Base-by-base conservation (phyloP, 192 early-diverging fungal genomes). In the Podila verticillata region DNA sequence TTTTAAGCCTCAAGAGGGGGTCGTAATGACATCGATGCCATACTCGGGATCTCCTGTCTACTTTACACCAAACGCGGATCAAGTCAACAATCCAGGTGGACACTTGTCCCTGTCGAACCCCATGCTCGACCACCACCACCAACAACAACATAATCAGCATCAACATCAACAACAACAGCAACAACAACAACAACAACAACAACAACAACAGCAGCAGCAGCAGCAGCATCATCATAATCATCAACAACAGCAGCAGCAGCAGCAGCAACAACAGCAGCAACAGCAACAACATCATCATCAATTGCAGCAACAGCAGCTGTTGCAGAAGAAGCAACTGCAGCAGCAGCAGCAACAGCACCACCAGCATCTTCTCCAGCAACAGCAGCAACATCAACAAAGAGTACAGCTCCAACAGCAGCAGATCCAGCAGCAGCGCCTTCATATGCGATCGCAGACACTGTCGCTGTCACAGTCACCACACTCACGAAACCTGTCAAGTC, bases 381-480 rank as follows among this genome's bases (percentile, higher is more conserved):
- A 70, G 24, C 74, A 68, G 28, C 74, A 75, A 17, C 60, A 51
- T 26, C 74, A 77, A 34, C 75, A 79, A 7, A 65, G 66, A 20
- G 69, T 72, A 17, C 61, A 62, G 2, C 58, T 62, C 0, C 75
- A 78, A 47, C 75, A 78, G 24, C 75, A 71, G 17, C 75, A 78
- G 31, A 59, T 62, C 58, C 63, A 63, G 12, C 68, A 77, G n/a
- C 66, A 70, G 22, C 59, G 66, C 3, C 44, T 72, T 62, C 75
- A 79, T 63, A 8, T 72, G 32, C 64, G 75, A 24, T 71, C 75
- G 15, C 75, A 79, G 24, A 79, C 75, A 0, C 58, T 72, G 17
- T 54, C 68, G 12, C 29, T 67, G 28, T 58, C 75, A 5, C 75
- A 79, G 12, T 63, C 69, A 13, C 75, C 75, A 2, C 75, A 79